Evolutionary conservation across 1,139 yeast species (phyloP), one percentile per base, ranked within the genome.

Genomic region (Sugiyamaella pinicola): DNA sequence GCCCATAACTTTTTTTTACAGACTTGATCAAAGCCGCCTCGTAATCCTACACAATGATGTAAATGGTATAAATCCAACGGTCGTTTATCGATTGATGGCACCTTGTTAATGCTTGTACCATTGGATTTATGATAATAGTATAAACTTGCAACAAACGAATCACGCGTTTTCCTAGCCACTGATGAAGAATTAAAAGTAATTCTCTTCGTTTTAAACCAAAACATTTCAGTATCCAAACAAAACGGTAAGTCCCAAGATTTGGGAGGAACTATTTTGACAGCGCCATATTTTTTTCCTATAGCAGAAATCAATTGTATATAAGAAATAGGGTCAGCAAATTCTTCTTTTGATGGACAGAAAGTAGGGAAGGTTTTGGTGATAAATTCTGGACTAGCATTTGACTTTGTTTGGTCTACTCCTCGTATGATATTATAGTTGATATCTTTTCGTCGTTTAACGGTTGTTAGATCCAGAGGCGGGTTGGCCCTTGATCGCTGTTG

Each of bases 191-290:
- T 74, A 59, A 81, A 67, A 21, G 71, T 66, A 61, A 82, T 86
- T 35, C 76, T 66, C 40, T 81, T 76, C 0, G 88, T 74, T 55
- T 77, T 77, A 63, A 87, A 83, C 79, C 67, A 64, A 53, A 73
- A 71, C 54, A 64, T 56, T 53, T 82, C 84, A 3, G 81, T 69
- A 58, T 82, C 78, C 13, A 80, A 65, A 10, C 74, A 67, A 61
- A 70, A 76, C 43, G 67, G 69, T 8, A 69, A 70, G 26, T 61
- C 61, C 74, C 77, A 74, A 12, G 64, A 51, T 21, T 58, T 54
- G 0, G 86, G 85, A 0, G 86, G 80, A 24, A 76, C 70, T n/a
- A 89, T 71, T 65, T 87, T 87, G 15, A 87, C 77, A 12, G 91
- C 91, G 1, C 96, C 96, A 64, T 74, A 78, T 44, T 73, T 64